These are phyloP conservation scores for Multifurca ochricompacta DNA, from an alignment of 768 basidiomycete species.

Conservation along the genomic window DNA sequence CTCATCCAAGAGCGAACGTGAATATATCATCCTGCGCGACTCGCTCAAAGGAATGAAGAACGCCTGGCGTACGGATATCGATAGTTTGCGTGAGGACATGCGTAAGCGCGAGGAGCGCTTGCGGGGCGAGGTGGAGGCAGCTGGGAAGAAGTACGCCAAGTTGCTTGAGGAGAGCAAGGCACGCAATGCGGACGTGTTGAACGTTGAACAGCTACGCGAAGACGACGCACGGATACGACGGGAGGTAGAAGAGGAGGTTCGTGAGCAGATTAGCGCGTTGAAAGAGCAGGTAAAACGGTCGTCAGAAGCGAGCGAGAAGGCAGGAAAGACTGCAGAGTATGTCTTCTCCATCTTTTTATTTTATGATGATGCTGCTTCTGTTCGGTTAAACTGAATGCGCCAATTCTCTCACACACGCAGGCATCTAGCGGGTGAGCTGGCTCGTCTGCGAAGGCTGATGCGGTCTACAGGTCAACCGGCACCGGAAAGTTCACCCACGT, in stretches of 20 bases:
- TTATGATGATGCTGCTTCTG: too few relatives aligned
- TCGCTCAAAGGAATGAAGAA: conserved; percentile 66
- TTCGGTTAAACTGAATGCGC: too few relatives aligned
- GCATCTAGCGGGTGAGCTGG: conserved; percentile 52
- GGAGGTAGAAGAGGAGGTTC: conserved; percentile 56
- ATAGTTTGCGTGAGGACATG: conserved; percentile 68
- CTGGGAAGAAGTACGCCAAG: conserved; percentile 61
- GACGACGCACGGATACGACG: conserved; percentile 42
- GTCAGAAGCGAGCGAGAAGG: conserved; percentile 46
- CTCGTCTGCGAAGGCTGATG: conserved; percentile 67
- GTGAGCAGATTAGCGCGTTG: conserved; percentile 46
- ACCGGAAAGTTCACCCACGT: conserved; percentile 10
- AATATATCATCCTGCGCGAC: conserved; percentile 73
- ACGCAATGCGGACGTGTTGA: conserved; percentile 38
- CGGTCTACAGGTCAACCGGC: conserved; percentile 36
- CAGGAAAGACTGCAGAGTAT: conserved; percentile 55
- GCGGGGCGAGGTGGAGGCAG: conserved; percentile 55
- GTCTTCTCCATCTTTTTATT: conserved; percentile 24
- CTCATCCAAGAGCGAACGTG: conserved; percentile 74
- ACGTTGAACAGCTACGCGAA: conserved; percentile 42
- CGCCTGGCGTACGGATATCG: conserved; percentile 67
- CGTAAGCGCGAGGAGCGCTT: conserved; percentile 61
- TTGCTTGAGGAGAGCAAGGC: conserved; percentile 56
- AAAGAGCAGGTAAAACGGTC: conserved; percentile 47
- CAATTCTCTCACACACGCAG: too few relatives aligned